Evolutionary conservation across 2,329 filamentous ascomycete species (phyloP).

Genomic region (Teratosphaeria pseudoeucalypti): DNA sequence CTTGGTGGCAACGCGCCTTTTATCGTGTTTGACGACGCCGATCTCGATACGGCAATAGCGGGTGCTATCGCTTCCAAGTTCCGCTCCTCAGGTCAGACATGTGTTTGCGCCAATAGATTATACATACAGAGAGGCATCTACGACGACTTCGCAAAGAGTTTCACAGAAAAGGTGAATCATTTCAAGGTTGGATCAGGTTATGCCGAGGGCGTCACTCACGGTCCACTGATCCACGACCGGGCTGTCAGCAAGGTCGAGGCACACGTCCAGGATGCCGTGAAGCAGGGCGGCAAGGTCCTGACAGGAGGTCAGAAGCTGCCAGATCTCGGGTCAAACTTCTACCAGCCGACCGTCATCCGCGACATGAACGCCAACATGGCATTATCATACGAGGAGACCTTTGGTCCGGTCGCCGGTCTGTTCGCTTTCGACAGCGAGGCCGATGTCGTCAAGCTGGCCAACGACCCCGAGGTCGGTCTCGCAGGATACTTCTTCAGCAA

Average conservation of each 20-base stretch:
- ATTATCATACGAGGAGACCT: constrained; percentile 81
- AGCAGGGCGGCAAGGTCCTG: constrained; percentile 66
- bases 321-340: constrained; percentile 76
- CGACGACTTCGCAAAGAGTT: constrained; percentile 58
- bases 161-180: constrained; percentile 59
- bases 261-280: constrained; percentile 68
- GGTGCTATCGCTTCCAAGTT: constrained; percentile 85
- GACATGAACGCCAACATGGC: constrained; percentile 81
- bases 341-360: constrained; percentile 77
- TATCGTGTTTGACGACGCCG: constrained; percentile 89
- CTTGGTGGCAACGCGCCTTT: constrained; percentile 92
- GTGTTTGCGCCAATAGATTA: constrained; percentile 68
- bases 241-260: constrained; percentile 69
- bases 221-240: constrained; percentile 74
- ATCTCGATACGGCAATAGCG: constrained; percentile 71
- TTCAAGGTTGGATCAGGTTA: constrained; percentile 73
- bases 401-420: constrained; percentile 82
- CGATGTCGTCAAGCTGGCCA: constrained; percentile 77
- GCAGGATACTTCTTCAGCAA: constrained; percentile 86
- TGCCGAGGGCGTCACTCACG: constrained; percentile 60
- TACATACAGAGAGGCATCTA: constrained; percentile 72
- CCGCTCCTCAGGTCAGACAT: constrained; percentile 89
- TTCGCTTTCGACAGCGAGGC: constrained; percentile 84
- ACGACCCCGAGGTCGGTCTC: constrained; percentile 72
- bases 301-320: constrained; percentile 64